A percentile compares a stretch with the other conserved stretches of the same genome.
These are phyloP conservation scores for Collybiopsis luxurians DNA, from an alignment of 768 basidiomycete species.

Conservation along the genomic window DNA sequence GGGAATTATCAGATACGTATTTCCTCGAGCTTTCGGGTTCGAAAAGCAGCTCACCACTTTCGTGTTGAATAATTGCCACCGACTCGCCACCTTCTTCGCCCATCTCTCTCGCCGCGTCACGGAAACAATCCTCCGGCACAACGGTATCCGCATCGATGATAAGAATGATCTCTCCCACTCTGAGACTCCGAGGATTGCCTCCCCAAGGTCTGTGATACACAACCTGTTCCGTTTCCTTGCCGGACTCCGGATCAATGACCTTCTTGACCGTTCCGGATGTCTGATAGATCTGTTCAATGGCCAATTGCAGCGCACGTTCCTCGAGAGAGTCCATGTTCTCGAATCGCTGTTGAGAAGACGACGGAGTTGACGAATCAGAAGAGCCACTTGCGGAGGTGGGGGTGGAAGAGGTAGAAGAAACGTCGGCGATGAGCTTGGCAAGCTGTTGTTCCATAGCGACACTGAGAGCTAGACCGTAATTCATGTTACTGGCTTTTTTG, in stretches of 20 bases:
- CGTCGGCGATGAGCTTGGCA: constrained; percentile 31
- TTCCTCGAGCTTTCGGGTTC: no score
- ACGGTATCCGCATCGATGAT: constrained; percentile 77
- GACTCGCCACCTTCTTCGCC: constrained; percentile 72
- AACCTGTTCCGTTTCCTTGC: constrained; percentile 15
- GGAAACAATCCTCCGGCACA: constrained; percentile 79
- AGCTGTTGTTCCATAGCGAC: constrained; percentile 56
- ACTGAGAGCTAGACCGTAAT: constrained; percentile 67
- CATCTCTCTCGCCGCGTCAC: constrained; percentile 87
- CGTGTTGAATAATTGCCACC: constrained; percentile 87
- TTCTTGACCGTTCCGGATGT: constrained; percentile 39
- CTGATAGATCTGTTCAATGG: constrained; percentile 45
- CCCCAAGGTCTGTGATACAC: constrained; percentile 62
- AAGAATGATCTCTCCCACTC: constrained; percentile 77
- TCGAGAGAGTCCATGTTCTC: constrained; percentile 54
- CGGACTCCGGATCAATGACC: neutral
- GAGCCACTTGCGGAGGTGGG: neutral
- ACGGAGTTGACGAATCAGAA: neutral
- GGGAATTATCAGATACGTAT: no score
- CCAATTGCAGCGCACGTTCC: constrained; percentile 70
- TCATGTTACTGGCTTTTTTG: constrained; percentile 88
- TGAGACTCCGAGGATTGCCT: constrained; percentile 68
- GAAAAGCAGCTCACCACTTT: constrained; percentile 42
- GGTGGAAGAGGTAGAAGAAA: neutral
- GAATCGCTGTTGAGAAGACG: neutral